A percentile compares a stretch with the other conserved stretches of the same genome.
Evolutionary conservation across 2,329 filamentous ascomycete genomes (phyloP).

Genomic region (Dactylellina cionopaga): DNA sequence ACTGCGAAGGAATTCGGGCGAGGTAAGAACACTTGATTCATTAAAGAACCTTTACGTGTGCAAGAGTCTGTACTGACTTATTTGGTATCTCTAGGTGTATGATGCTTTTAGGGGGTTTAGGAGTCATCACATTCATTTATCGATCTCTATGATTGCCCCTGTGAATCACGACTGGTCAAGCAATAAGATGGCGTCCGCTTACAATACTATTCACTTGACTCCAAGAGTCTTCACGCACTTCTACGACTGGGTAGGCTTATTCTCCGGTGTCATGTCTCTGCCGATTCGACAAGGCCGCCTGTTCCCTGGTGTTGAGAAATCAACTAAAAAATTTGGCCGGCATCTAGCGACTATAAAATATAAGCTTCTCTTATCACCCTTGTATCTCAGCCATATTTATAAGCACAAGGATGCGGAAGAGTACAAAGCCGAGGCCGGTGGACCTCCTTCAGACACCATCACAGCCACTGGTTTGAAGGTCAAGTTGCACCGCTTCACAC

Average conservation of each 20-base stretch:
- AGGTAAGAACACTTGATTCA: slow-evolving; percentile 16
- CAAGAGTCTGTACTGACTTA: not conserved
- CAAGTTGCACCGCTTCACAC: slow-evolving; percentile 94
- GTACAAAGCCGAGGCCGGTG: slow-evolving; percentile 70
- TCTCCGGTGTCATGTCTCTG: slow-evolving; percentile 91
- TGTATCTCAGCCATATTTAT: slow-evolving; percentile 97
- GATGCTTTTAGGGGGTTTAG: slow-evolving; percentile 97
- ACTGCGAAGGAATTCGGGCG: slow-evolving; percentile 20
- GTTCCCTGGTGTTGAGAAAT: slow-evolving; percentile 93
- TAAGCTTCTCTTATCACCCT: slow-evolving; percentile 86
- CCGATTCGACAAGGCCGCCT: slow-evolving; percentile 91
- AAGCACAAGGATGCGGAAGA: slow-evolving; percentile 92
- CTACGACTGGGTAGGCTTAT: slow-evolving; percentile 97
- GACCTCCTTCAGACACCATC: slow-evolving; percentile 69
- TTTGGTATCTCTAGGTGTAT: slow-evolving; percentile 67
- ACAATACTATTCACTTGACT: slow-evolving; percentile 94
- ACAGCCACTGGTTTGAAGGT: slow-evolving; percentile 97
- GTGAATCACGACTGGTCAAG: slow-evolving; percentile 87
- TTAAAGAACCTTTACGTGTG: too few species aligned
- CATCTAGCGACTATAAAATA: slow-evolving; percentile 99
- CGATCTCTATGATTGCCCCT: slow-evolving; percentile 87
- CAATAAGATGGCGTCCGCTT: slow-evolving; percentile 81
- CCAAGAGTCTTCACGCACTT: slow-evolving; percentile 98
- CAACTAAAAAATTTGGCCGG: slow-evolving; percentile 96
- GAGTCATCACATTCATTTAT: slow-evolving; percentile 95